Conservation (phyloP, 2,329 filamentous ascomycete genomes). For the Tolypocladium inflatum region DNA sequence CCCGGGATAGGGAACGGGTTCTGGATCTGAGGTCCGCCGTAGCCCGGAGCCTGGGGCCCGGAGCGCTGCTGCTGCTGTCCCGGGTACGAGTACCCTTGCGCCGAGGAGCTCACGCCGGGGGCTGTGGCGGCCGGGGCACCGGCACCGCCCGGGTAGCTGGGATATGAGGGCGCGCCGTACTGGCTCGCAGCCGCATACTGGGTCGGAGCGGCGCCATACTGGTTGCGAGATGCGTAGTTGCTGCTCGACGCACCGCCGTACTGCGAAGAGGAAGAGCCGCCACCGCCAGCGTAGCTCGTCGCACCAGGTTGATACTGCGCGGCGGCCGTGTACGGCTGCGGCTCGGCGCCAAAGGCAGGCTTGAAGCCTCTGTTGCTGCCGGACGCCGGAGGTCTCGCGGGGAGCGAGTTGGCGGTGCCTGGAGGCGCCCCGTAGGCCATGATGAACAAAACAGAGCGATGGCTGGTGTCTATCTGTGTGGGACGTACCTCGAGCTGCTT, state of each 20-base stretch:
- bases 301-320: conserved; percentile 17
- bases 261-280: background rate
- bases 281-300: conserved; percentile 5
- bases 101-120: conserved; percentile 15
- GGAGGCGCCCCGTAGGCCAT: conserved; percentile 85
- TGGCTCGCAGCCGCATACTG: background rate
- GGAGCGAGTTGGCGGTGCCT: conserved; percentile 53
- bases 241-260: background rate
- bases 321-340: conserved; percentile 25
- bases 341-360: conserved; percentile 38
- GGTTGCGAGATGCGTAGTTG: background rate
- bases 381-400: conserved; percentile 64
- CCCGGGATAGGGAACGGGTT: conserved; percentile 71
- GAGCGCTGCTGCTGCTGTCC: conserved; percentile 21
- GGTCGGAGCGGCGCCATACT: background rate
- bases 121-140: conserved; percentile 19
- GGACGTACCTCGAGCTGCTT: conserved; percentile 42
- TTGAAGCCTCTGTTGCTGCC: conserved; percentile 25
- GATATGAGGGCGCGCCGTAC: conserved; percentile 7
- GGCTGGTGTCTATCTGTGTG: conserved; percentile 9
- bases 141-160: conserved; percentile 23
- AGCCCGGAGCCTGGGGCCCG: conserved; percentile 18
- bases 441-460: conserved; percentile 44
- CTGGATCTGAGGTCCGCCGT: conserved; percentile 57
- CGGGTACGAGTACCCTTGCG: conserved; percentile 13